These are phyloP conservation scores for Vachellia collinsii DNA, from an alignment of 306 rosid species.

Conservation along the genomic window DNA sequence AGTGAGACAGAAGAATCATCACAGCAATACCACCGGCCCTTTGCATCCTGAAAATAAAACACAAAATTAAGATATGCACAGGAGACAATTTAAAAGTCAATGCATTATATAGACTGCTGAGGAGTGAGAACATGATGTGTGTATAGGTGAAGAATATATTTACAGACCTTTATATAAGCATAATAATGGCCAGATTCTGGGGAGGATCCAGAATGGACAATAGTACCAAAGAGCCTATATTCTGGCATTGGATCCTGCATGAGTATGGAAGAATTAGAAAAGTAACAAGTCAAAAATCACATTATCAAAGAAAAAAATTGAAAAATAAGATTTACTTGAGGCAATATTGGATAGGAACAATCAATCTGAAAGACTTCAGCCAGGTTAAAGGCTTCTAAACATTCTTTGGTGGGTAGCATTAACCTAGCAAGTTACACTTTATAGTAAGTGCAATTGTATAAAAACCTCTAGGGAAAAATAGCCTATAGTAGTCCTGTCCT, in stretches of 20 bases:
- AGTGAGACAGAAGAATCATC: conserved; percentile 80
- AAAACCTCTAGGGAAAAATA: conserved; percentile 15
- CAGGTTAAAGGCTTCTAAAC: conserved; percentile 14
- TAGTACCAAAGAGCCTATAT: conserved; percentile 95
- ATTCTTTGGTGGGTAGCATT: neutral
- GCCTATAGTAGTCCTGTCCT: conserved; percentile 17
- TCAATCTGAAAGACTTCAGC: conserved; percentile 2
- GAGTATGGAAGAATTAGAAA: conserved; percentile 30
- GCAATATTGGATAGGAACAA: conserved; percentile 24
- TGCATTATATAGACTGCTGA: neutral
- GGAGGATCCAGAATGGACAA: conserved; percentile 97
- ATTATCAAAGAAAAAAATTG: neutral
- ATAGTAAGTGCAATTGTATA: conserved; percentile 12
- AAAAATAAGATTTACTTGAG: neutral
- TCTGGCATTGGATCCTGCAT: conserved; percentile 90
- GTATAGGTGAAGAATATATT: neutral
- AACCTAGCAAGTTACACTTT: conserved; percentile 27
- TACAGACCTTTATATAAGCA: conserved; percentile 85
- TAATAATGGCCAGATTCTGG: conserved; percentile 98
- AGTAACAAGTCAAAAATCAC: conserved; percentile 22
- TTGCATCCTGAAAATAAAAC: conserved; percentile 72
- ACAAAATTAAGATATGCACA: conserved; percentile 26
- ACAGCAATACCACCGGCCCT: conserved; percentile 93
- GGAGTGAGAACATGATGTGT: neutral
- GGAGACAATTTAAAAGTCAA: conserved; percentile 15